Evolutionary conservation across 768 basidiomycete species (phyloP), one percentile per base, ranked within the genome.

Genomic region (Antrodiella citrinella): DNA sequence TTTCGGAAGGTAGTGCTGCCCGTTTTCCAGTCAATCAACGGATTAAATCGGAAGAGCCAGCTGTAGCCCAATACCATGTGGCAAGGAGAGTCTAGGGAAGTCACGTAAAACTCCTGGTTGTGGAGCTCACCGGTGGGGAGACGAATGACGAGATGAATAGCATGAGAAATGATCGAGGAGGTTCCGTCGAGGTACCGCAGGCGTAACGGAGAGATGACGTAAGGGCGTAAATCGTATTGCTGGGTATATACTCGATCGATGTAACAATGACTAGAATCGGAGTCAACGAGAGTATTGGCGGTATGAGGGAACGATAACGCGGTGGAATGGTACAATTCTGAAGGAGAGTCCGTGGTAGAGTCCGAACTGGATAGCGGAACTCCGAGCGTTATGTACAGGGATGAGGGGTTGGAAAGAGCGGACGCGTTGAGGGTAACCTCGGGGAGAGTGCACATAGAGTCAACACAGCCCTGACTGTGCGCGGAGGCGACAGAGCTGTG

Each of bases 21-120:
- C 35, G 18, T 10, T 38, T 10, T 18, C 56, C 53, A 59, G 49
- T 59, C 58, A 59, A 59, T 59, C 54, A 51, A 52, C 44, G 41
- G 56, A 57, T 59, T 59, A 56, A 52, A 57, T 50, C 40, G 48
- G 49, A 35, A 20, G 35, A 57, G 47, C 55, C 55, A 57, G 49
- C 47, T 48, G 22, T 51, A 46, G 47, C 53, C 49, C 13, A 56
- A 40, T 12, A 56, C 55, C 2, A 46, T 51, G n/a, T 51, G 49
- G 22, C 18, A 38, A 10, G 10, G 10, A 18, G 35, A 38, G 18
- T 38, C 18, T 10, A 38, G 35, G 10, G 35, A 18, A 38, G 35
- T 38, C 10, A 38, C 35, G 35, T 38, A 38, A 38, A 38, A 38
- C 18, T 10, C 18, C 35, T 10, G n/a, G 23, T 26, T 38, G 26